phyloP scores from a whole-genome alignment of 208 protist species.

The Herpetomonas samuelpessoai region DNA sequence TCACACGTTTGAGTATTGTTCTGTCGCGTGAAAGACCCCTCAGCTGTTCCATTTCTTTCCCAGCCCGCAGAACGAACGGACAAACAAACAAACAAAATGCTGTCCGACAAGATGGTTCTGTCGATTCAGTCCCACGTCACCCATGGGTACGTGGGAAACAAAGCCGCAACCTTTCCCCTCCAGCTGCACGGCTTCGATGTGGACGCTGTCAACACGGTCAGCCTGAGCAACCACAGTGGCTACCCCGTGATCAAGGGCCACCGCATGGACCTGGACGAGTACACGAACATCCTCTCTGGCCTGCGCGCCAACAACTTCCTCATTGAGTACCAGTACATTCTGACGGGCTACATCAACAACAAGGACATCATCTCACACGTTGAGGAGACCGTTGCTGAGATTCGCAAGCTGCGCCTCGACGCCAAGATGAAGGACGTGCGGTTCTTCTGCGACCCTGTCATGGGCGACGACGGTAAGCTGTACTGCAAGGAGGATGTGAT shows the following conservation, averaged over 20 bases:
- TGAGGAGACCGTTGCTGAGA: constrained; percentile 44
- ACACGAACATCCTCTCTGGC: constrained; percentile 75
- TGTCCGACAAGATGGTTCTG: constrained; percentile 66
- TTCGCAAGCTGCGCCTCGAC: constrained; percentile 52
- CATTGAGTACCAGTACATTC: constrained; percentile 77
- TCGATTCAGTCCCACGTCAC: constrained; percentile 96
- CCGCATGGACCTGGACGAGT: constrained; percentile 78
- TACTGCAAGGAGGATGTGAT: constrained; percentile 94
- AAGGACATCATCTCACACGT: constrained; percentile 70
- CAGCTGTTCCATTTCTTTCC: too few species aligned
- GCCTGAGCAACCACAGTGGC: constrained; percentile 95
- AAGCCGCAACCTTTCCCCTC: constrained; percentile 92
- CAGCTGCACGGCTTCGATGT: constrained; percentile 95
- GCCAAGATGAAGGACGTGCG: constrained; percentile 20
- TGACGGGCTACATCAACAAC: constrained; percentile 96
- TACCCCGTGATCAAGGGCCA: constrained; percentile 91
- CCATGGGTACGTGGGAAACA: constrained; percentile 97
- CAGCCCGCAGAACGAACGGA: too few species aligned
- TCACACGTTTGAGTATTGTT: too few species aligned
- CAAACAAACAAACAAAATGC: too few species aligned
- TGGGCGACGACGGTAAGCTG: constrained; percentile 92
- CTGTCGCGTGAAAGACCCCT: too few species aligned
- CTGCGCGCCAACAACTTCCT: constrained; percentile 87
- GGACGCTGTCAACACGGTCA: constrained; percentile 94
- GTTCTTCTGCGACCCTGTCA: constrained; percentile 95